phyloP scores from a whole-genome alignment of 139 green algal genomes.

The Closterium sp. region DNA sequence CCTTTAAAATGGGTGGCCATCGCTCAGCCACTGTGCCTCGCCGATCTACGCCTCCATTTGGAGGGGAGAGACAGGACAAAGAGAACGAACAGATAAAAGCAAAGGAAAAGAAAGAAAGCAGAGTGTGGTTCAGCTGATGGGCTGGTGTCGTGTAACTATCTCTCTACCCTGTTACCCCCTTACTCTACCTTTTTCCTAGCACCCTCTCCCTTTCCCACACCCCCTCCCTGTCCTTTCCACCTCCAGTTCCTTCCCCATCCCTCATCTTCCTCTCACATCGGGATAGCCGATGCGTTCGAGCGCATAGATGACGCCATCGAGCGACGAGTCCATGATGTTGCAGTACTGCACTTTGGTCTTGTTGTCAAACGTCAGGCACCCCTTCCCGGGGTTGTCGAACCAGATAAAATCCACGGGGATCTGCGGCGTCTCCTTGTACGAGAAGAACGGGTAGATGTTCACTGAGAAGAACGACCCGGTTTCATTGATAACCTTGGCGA shows the following conservation, averaged over 20 bases:
- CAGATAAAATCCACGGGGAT: constrained; percentile 1
- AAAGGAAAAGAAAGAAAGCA: too few species aligned
- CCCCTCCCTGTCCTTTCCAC: background rate
- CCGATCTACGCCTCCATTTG: too few species aligned
- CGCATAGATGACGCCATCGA: background rate
- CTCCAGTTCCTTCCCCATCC: background rate
- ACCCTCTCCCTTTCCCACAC: background rate
- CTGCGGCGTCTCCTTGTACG: background rate
- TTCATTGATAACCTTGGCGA: background rate
- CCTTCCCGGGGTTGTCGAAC: background rate
- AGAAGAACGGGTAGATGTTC: constrained; percentile 37
- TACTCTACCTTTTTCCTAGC: too few species aligned
- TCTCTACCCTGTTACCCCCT: too few species aligned
- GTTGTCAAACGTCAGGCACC: background rate
- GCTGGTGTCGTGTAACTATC: too few species aligned
- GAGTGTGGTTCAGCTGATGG: background rate
- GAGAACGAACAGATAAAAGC: too few species aligned
- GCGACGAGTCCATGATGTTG: constrained; percentile 20
- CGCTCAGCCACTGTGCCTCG: too few species aligned
- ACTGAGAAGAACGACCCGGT: constrained; percentile 16
- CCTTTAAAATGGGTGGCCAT: too few species aligned
- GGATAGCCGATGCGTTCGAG: constrained; percentile 7
- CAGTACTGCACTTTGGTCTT: constrained; percentile 3
- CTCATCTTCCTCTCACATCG: background rate
- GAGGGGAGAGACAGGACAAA: too few species aligned